These are phyloP conservation scores for Mycena rebaudengoi DNA, from an alignment of 768 basidiomycete genomes.

Conservation along the genomic window DNA sequence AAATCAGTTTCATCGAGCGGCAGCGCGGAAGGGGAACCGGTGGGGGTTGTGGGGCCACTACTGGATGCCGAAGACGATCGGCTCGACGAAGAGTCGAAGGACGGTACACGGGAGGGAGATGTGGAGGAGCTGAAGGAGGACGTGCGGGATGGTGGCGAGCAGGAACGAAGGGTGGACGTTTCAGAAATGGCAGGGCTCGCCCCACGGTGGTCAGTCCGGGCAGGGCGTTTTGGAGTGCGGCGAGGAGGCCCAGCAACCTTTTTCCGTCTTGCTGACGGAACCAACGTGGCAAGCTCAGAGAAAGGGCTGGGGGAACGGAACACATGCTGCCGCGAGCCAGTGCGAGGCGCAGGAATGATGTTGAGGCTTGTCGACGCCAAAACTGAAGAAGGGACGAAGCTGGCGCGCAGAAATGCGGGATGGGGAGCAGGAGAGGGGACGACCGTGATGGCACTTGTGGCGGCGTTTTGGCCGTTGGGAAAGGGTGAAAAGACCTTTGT, in stretches of 20 bases:
- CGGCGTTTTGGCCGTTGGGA: too few relatives aligned
- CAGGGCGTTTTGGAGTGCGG: constrained; percentile 13
- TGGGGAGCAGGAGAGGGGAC: not conserved
- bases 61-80: constrained; percentile 22
- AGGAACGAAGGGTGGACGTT: constrained; percentile 3
- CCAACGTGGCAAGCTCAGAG: constrained; percentile 5
- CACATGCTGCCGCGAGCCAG: constrained; percentile 19
- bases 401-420: constrained; percentile 10
- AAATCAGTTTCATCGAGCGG: constrained; percentile 10
- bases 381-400: not conserved
- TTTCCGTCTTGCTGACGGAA: constrained; percentile 1
- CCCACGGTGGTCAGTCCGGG: constrained; percentile 3
- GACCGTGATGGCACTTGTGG: constrained; percentile 2
- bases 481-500: not conserved
- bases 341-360: constrained; percentile 9
- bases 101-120: constrained; percentile 18
- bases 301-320: constrained; percentile 30
- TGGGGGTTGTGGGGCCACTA: constrained; percentile 23
- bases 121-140: constrained; percentile 8
- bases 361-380: constrained; percentile 15
- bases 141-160: constrained; percentile 5
- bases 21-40: constrained; percentile 6
- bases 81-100: constrained; percentile 14
- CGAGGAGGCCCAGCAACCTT: constrained; percentile 19
- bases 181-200: constrained; percentile 18